Base-by-base conservation (phyloP, 2,329 filamentous ascomycete species). In the Cordyceps javanica region DNA sequence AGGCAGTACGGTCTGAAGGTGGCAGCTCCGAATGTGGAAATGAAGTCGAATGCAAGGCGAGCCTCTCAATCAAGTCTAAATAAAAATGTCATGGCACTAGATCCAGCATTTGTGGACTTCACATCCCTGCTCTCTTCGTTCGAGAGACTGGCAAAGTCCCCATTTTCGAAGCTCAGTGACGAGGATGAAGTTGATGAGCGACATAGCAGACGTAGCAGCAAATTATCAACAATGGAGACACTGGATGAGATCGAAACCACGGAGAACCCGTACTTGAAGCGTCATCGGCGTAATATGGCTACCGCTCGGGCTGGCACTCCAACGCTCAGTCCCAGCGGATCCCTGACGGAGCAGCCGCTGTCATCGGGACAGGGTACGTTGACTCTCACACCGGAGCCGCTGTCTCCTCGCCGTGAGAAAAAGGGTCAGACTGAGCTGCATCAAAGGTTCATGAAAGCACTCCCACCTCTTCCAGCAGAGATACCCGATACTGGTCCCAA, bases 361-460 rank as follows among this genome's bases (percentile, higher is more conserved):
- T 25, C 55, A 6, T 45, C 57, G 57, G 25, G 9, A 8, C 45
- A 56, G 23, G 58, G 62, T 11, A 65, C 68, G 30, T 65, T 70
- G 13, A 73, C 78, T 36, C 61, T 79, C 34, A 74, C 75, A 4
- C 78, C 78, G n/a, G 72, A 76, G 46, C 77, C 77, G 14, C 75
- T 80, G 3, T 81, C 77, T 16, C 75, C 77, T 34, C 70, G 68
- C 34, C 70, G 72, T 28, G 70, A 75, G 60, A 69, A 79, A 19
- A 75, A 71, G 53, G 68, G 77, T 39, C 78, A 77, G 58, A 78
- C 76, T 54, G 44, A 49, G 13, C 60, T 80, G 76, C 60, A 77
- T 79, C 53, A 76, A 7, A 73, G 74, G 41, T 67, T 82, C 14
- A 81, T 81, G 77, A 82, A 82, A 63, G 73, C 75, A 23, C 62